Evolutionary conservation across 306 rosid genomes (phyloP), one percentile per base, ranked within the genome.

Genomic region (Trifolium fragiferum): DNA sequence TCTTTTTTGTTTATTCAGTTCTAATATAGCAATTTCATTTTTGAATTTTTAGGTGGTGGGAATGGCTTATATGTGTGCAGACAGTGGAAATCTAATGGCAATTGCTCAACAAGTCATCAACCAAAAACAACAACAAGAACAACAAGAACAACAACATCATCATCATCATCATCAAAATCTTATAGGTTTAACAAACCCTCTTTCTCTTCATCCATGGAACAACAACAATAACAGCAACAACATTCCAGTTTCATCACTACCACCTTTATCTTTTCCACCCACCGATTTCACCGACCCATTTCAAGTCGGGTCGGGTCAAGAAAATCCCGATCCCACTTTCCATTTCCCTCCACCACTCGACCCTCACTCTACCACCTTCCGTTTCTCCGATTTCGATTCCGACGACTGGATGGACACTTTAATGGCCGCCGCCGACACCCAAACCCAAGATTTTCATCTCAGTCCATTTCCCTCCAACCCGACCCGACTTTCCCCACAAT

Each of bases 391-490:
- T 79, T 91, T 94, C 78, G 96, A 90, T 75, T 87, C 96, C 53
- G 97, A 91, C 62, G 98, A 94, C 84, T 94, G 98, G 98, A 90
- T 94, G 96, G 96, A 94, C 72, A 84, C 91, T 18, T 57, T 94
- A 38, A 91, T 93, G 78, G 92, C 87, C 33, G 88, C 87, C 72
- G 88, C 90, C 33, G 92, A 88, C 80, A 78, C 89, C 25, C 82
- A 69, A 76, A 77, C 81, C 72, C 27, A 87, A 3, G 97, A 86
- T 76, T 86, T 90, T 51, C 78, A 78, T 3, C 80, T 93, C 63
- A 84, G 86, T 82, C 70, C 60, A 72, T 30, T 33, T 51, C 27
- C 85, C 3, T 46, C 86, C 1, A 75, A 86, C 80, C 90, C 89
- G 67, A 90, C 84, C 88, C 89, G 89, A 0, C 84, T 91, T 66